These are phyloP conservation scores for Neoascochyta sp. DNA, from an alignment of 2,329 filamentous ascomycete genomes.

Conservation along the genomic window DNA sequence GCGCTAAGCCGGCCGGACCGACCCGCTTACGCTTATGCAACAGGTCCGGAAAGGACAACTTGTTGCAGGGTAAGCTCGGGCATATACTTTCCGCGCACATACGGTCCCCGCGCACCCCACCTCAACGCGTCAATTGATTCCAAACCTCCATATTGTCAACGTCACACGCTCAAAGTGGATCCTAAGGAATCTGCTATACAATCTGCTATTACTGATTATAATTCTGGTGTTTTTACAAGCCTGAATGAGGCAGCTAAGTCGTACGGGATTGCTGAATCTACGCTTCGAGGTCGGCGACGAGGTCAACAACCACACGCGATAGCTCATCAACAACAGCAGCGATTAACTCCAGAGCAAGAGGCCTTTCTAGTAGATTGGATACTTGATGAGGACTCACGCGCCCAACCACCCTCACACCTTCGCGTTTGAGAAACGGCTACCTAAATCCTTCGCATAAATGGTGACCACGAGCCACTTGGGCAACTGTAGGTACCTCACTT, in stretches of 20 bases:
- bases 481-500: constrained; percentile 13
- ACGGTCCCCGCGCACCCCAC: constrained; percentile 5
- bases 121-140: neutral
- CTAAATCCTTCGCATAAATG: constrained; percentile 10
- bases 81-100: constrained; percentile 1
- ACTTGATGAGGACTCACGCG: constrained; percentile 13
- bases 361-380: constrained; percentile 15
- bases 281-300: constrained; percentile 3
- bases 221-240: constrained; percentile 10
- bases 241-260: constrained; percentile 5
- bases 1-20: too few relatives aligned
- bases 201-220: constrained; percentile 8
- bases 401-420: constrained; percentile 8
- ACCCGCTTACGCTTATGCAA: too few relatives aligned
- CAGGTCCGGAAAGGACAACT: too few relatives aligned
- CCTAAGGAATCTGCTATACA: constrained; percentile 6
- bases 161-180: constrained; percentile 6
- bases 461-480: constrained; percentile 8
- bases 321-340: constrained; percentile 11
- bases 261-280: constrained; percentile 4
- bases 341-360: constrained; percentile 13
- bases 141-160: constrained; percentile 1
- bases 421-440: constrained; percentile 12
- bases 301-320: constrained; percentile 3
- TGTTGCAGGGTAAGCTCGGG: neutral